A percentile compares a stretch with the other conserved stretches of the same genome.
phyloP scores from a whole-genome alignment of 148 eudicot genomes.

The Oxyria digyna region DNA sequence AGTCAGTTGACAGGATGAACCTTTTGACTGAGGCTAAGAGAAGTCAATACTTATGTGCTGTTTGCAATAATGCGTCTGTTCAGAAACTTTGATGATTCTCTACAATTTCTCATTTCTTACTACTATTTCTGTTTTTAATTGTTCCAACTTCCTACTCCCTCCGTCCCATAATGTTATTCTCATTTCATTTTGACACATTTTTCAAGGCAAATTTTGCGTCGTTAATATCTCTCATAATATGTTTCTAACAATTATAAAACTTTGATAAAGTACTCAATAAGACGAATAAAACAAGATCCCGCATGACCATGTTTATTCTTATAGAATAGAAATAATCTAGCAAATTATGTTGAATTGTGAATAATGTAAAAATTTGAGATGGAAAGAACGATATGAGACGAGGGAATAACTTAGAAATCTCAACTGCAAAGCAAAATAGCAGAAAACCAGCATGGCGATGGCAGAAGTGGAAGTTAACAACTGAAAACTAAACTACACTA shows the following conservation, averaged over 20 bases:
- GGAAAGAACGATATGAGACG: too few relatives aligned
- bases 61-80: background rate
- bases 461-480: background rate
- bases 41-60: background rate
- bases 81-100: background rate
- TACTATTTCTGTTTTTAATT: background rate
- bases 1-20: background rate
- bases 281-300: too few relatives aligned
- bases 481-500: background rate
- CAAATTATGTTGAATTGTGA: too few relatives aligned
- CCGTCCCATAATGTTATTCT: too few relatives aligned
- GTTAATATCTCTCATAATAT: too few relatives aligned
- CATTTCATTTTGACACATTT: too few relatives aligned
- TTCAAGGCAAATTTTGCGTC: too few relatives aligned
- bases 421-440: background rate
- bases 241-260: too few relatives aligned
- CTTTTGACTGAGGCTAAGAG: background rate
- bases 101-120: background rate
- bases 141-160: background rate
- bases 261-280: too few relatives aligned
- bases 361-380: too few relatives aligned
- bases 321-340: too few relatives aligned
- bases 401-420: background rate
- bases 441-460: background rate
- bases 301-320: too few relatives aligned